Evolutionary conservation across 768 basidiomycete genomes (phyloP).

Genomic region (Mycena kentingensis): DNA sequence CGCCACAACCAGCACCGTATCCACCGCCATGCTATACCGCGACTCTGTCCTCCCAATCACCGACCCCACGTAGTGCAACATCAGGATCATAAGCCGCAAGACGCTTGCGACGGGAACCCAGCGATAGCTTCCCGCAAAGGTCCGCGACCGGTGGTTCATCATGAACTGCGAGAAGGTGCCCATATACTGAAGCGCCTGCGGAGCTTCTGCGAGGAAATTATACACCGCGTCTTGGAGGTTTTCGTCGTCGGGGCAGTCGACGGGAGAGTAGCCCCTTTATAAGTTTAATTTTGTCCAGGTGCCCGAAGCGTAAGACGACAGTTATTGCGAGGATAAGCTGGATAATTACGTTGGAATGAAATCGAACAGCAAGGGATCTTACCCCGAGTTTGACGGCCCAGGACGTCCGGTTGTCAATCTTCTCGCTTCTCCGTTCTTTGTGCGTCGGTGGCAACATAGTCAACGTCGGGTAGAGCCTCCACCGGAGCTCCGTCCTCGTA

Average conservation of each 20-base stretch:
- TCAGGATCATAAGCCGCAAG: too few relatives aligned
- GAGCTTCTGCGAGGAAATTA: background rate
- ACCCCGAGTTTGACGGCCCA: constrained; percentile 16
- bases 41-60: too few relatives aligned
- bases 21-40: constrained; percentile 10
- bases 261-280: background rate
- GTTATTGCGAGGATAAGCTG: background rate
- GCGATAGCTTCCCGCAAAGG: constrained; percentile 7
- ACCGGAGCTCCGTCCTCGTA: constrained; percentile 25
- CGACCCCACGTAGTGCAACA: too few relatives aligned
- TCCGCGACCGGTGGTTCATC: constrained; percentile 1
- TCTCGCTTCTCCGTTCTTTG: constrained; percentile 32
- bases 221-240: background rate
- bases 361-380: background rate
- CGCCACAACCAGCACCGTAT: background rate
- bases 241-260: background rate
- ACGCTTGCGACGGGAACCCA: too few relatives aligned
- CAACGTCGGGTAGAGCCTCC: constrained; percentile 28
- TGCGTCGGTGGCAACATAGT: constrained; percentile 28
- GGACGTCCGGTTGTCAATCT: constrained; percentile 22
- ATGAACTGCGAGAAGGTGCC: constrained; percentile 1
- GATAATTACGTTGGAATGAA: too few relatives aligned
- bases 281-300: background rate
- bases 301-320: background rate
- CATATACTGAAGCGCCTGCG: background rate